Conservation (phyloP, 176 grass and related monocot species). For the Oryza meridionalis region DNA sequence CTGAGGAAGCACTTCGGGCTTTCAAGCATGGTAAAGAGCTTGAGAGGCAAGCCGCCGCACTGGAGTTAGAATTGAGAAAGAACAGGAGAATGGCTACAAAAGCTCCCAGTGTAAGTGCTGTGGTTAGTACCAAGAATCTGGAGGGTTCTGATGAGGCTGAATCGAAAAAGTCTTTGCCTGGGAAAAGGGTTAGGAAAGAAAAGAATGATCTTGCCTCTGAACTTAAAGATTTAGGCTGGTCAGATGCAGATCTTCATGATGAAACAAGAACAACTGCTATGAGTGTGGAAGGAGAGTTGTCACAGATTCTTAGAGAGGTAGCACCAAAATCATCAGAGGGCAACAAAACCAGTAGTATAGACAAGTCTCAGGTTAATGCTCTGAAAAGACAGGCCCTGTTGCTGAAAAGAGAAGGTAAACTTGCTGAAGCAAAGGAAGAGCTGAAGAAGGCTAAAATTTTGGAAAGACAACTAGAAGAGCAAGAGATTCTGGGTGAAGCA, state of each 20-base stretch:
- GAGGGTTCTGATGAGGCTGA: conserved; percentile 45
- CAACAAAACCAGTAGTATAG: conserved; percentile 55
- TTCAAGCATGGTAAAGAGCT: conserved; percentile 93
- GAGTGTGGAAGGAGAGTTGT: conserved; percentile 86
- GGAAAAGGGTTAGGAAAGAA: conserved; percentile 66
- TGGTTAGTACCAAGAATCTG: conserved; percentile 22
- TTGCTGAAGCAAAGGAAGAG: conserved; percentile 96
- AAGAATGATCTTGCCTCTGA: conserved; percentile 80
- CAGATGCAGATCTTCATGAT: conserved; percentile 85
- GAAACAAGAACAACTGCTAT: conserved; percentile 55
- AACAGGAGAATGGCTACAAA: conserved; percentile 62
- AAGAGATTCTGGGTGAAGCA: conserved; percentile 81
- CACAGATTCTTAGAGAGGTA: conserved; percentile 80
- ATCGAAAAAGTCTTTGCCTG: conserved; percentile 40
- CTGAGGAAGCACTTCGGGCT: conserved; percentile 84
- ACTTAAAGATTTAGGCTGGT: conserved; percentile 91
- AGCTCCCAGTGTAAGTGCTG: conserved; percentile 39
- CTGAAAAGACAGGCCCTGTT: conserved; percentile 83
- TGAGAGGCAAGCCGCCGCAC: conserved; percentile 77
- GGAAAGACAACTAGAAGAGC: conserved; percentile 91
- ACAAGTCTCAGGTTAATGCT: conserved; percentile 88
- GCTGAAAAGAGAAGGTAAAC: conserved; percentile 84
- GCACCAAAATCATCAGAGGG: conserved; percentile 56
- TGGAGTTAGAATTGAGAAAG: conserved; percentile 75
- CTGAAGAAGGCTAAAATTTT: conserved; percentile 97